Evolutionary conservation across 257 asterid species (phyloP), one percentile per base, ranked within the genome.

Genomic region (Solanum dulcamara): DNA sequence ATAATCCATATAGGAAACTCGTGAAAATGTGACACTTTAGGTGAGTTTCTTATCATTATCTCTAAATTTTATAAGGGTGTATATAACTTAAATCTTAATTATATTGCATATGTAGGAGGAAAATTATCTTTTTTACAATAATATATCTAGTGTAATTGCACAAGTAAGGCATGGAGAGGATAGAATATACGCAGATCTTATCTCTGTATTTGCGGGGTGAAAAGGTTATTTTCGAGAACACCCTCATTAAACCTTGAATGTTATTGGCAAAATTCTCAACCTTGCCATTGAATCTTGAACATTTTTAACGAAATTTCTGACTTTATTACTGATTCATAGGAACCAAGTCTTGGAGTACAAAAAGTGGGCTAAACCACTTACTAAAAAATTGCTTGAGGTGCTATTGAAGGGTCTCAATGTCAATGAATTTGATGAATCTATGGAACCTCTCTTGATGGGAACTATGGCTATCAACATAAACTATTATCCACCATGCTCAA

Each of bases 401-500:
- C 51, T 92, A 55, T 81, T 92, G 17, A 71, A 85, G 8, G 94
- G 94, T 0, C 88, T 92, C 2, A 86, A 91, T 33, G 88, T 88
- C 57, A 83, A 89, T 32, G 85, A 90, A 62, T 38, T 92, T 2
- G 89, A 89, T 12, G 81, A 87, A 88, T 84, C 82, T 40, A 83
- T 64, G 26, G 91, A 90, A 81, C 89, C 88, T 7, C 79, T 88
- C 6, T 87, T 91, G 35, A 90, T 92, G 96, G 96, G 90, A 48
- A 53, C 84, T 4, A 85, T 85, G 2, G 53, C 81, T 50, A 59
- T 86, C 59, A 86, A 5, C 85, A 89, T 92, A 28, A 84, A 89
- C 85, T 80, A 88, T 71, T 92, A 92, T 57, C 93, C 96, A 26
- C 68, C 33, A 10, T 92, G 94, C 28, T 94, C 93, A 4, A 83